A percentile compares a stretch with the other conserved stretches of the same genome.
Conservation (phyloP, 2,329 filamentous ascomycete species). For the Didymella arachidicola region DNA sequence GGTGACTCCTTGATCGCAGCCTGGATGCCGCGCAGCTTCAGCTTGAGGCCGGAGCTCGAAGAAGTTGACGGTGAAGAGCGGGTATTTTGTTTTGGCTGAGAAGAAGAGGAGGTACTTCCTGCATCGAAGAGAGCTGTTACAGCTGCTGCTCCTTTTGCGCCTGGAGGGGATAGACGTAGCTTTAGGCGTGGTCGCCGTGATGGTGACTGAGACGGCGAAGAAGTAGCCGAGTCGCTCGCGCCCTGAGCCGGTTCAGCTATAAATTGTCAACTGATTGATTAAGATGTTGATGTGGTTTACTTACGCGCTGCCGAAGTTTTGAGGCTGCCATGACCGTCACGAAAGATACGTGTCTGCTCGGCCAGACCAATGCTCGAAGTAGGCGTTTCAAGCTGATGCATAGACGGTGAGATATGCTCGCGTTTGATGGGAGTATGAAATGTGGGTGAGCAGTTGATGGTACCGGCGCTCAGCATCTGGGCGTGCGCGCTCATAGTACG, state of each 20-base stretch:
- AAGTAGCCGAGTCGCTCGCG: not conserved
- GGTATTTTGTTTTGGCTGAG: not conserved
- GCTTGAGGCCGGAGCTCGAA: constrained; percentile 16
- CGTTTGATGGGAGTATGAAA: not conserved
- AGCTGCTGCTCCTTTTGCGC: not conserved
- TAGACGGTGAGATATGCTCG: not conserved
- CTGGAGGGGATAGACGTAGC: not conserved
- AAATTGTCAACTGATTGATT: not conserved
- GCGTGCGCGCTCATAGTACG: not conserved
- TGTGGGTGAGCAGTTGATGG: not conserved
- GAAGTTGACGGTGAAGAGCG: not conserved
- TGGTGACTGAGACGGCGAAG: not conserved
- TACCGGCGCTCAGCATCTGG: not conserved
- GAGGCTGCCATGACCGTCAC: not conserved
- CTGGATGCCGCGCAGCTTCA: constrained; percentile 24
- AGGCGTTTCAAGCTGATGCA: not conserved
- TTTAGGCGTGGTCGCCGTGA: not conserved
- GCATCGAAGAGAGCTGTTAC: no score
- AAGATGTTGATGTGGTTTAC: not conserved
- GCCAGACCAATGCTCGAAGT: not conserved
- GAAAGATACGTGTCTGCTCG: not conserved
- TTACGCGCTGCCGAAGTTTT: not conserved
- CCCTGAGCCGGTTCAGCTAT: not conserved
- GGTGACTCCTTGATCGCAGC: constrained; percentile 12
- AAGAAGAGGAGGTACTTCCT: not conserved